Evolutionary conservation across 208 protist species (phyloP), one percentile per base, ranked within the genome.

Genomic region (Crithidia expoeki): DNA sequence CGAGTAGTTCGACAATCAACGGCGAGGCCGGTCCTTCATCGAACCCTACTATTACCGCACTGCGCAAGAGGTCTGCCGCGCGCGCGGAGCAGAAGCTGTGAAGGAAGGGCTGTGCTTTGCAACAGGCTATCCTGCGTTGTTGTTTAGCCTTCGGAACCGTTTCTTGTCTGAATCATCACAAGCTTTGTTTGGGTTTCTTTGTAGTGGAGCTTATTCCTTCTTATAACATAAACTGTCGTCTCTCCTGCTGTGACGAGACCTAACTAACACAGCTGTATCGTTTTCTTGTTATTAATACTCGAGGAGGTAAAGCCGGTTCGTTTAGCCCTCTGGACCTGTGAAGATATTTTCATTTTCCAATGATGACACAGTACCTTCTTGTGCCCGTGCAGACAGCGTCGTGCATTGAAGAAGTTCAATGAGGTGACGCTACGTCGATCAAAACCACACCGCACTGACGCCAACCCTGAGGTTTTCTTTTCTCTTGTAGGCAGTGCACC

Each of bases 61-160:
- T 46, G 1, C 42, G 46, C 46, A 55, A 52, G 46, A 65, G 40
- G 60, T 38, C 60, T 9, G 42, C 32, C 27, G 60, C 60, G 25
- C 58, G 58, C 21, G 3, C 28, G 17, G 40, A 38, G 60, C 60
- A 52, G 60, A 36, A 50, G 28, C n/a, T 28, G 42, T 38, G 14
- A 33, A 34, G 2, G 27, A 2, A 42, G 32, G 17, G 53, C 12
- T 10, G 17, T 53, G 49, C n/a, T n/a, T n/a, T n/a, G n/a, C n/a
- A n/a, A n/a, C n/a, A n/a, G n/a, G n/a, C 6, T 4, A 55, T 21
- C 28, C 38, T 44, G 14, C 38, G 38, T 14, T 7, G 7, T 44
- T 44, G 7, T 44, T 44, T 44, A 17, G 7, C 38, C 14, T 44
- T 44, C 14, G 38, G 10, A 14, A 44, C 10, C 38, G 38, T 7